These are phyloP conservation scores for Penicillium silybi DNA, from an alignment of 495 filamentous ascomycete species.

Conservation along the genomic window DNA sequence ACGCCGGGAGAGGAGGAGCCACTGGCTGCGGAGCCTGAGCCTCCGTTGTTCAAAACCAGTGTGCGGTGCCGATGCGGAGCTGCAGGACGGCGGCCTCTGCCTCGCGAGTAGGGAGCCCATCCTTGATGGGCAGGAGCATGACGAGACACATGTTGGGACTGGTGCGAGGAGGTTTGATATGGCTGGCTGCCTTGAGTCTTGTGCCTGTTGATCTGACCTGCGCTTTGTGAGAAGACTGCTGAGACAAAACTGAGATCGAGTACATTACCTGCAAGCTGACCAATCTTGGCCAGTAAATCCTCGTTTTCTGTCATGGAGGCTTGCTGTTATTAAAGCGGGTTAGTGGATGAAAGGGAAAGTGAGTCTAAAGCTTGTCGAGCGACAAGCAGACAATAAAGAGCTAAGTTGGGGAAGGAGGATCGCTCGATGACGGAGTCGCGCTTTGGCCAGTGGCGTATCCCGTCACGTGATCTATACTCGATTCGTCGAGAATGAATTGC, in stretches of 20 bases:
- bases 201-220: conserved; percentile 81
- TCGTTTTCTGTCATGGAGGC: conserved; percentile 65
- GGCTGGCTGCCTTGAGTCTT: conserved; percentile 55
- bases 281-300: conserved; percentile 71
- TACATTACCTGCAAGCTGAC: conserved; percentile 65
- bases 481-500: neutral
- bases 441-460: conserved; percentile 11
- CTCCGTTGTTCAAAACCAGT: conserved; percentile 64
- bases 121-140: conserved; percentile 43
- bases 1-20: conserved; percentile 32
- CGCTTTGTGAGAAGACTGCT: conserved; percentile 22
- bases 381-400: neutral
- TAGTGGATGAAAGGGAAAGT: conserved; percentile 2
- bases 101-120: conserved; percentile 43
- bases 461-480: conserved; percentile 11
- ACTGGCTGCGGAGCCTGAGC: conserved; percentile 18
- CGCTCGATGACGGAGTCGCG: conserved; percentile 8
- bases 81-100: conserved; percentile 40
- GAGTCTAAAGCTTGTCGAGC: neutral
- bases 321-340: neutral
- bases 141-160: conserved; percentile 34
- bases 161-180: conserved; percentile 22
- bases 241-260: conserved; percentile 8
- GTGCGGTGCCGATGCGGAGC: conserved; percentile 63
- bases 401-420: neutral